Conservation (phyloP, 2,329 filamentous ascomycete genomes). For the Stemphylium vesicarium region DNA sequence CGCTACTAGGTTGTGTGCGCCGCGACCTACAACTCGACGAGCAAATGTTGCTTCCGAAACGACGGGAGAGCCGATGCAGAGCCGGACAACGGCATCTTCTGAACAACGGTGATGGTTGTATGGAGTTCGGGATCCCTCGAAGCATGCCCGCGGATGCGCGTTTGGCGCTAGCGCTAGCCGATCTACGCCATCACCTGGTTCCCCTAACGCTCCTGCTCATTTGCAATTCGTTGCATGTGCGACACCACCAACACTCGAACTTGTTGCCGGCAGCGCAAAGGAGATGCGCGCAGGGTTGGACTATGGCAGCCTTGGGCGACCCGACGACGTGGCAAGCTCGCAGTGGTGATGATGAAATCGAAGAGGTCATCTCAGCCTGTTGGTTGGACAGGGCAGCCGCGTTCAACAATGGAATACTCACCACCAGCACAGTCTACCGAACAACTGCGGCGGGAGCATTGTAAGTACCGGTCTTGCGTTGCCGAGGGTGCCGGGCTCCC, state of each 20-base stretch:
- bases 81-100: constrained; percentile 34
- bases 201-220: constrained; percentile 1
- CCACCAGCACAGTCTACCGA: neutral
- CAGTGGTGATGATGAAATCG: neutral
- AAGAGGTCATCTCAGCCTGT: neutral
- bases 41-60: constrained; percentile 75
- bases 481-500: constrained; percentile 5
- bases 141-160: constrained; percentile 11
- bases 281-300: constrained; percentile 27
- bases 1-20: constrained; percentile 22
- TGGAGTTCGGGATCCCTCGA: constrained; percentile 5
- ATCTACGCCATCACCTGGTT: constrained; percentile 12
- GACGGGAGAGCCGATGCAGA: constrained; percentile 45
- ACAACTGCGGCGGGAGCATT: constrained; percentile 1
- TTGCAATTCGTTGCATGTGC: constrained; percentile 1
- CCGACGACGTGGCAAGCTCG: constrained; percentile 23
- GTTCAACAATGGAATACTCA: neutral
- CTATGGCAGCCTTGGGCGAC: neutral
- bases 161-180: constrained; percentile 19
- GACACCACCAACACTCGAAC: constrained; percentile 4
- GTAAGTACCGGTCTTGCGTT: constrained; percentile 1
- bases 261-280: constrained; percentile 4
- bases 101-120: constrained; percentile 8
- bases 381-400: neutral
- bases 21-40: constrained; percentile 77